These are phyloP conservation scores for Saksenaea oblongispora DNA, from an alignment of 371 early-diverging fungal species.

Conservation along the genomic window DNA sequence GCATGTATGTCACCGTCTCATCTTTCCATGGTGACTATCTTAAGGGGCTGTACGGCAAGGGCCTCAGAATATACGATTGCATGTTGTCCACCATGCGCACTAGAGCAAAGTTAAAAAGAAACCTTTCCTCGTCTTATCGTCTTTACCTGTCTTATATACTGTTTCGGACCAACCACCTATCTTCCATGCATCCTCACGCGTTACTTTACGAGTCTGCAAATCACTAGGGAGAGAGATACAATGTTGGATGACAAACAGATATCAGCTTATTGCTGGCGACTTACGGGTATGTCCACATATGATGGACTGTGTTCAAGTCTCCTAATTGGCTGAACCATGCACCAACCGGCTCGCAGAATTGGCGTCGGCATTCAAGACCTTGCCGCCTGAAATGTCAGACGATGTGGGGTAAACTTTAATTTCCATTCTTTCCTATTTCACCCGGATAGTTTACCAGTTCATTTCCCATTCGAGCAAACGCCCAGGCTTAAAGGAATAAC, in stretches of 20 bases:
- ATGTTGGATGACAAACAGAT: background rate
- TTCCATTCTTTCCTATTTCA: background rate
- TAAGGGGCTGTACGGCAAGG: constrained; percentile 71
- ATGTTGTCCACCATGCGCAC: constrained; percentile 74
- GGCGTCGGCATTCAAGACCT: constrained; percentile 77
- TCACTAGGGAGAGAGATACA: constrained; percentile 36
- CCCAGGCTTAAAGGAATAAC: constrained; percentile 60
- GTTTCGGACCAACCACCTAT: constrained; percentile 86
- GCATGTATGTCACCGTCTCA: background rate
- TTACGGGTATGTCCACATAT: constrained; percentile 85
- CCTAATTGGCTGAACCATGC: constrained; percentile 92
- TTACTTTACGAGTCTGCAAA: constrained; percentile 71
- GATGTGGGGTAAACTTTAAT: background rate
- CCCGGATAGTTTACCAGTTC: constrained; percentile 55
- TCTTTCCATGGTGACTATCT: constrained; percentile 28
- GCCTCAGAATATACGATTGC: constrained; percentile 74
- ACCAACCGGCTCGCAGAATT: constrained; percentile 84
- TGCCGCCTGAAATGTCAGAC: constrained; percentile 42
- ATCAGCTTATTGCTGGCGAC: constrained; percentile 9
- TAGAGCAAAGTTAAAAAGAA: constrained; percentile 11
- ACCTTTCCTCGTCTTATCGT: background rate
- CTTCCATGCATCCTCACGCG: constrained; percentile 83
- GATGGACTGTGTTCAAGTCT: constrained; percentile 79
- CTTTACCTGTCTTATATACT: constrained; percentile 74
- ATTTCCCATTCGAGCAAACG: constrained; percentile 85